Evolutionary conservation across 345 rosid genomes (phyloP), one percentile per base, ranked within the genome.

Genomic region (Psidium friedrichsthalianum): DNA sequence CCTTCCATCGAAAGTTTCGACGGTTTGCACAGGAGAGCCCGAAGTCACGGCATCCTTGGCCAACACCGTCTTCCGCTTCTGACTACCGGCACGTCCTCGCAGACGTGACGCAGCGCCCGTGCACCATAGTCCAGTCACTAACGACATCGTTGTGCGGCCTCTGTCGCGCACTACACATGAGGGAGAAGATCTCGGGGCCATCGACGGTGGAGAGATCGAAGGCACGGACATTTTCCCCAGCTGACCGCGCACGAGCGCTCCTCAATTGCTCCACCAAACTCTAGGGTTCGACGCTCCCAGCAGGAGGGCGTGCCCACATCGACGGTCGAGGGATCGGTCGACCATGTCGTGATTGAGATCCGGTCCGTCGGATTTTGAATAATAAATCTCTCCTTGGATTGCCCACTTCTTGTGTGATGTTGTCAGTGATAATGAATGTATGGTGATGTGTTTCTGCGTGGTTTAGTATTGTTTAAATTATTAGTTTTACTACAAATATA

Each of bases 31-130:
- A 82, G 47, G 86, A 82, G n/a, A 84, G 27, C 86, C 88, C 8
- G 84, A 84, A 53, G 61, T 84, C 40, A 82, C 56, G 0, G 56
- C 78, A 27, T 51, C 82, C 54, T 53, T 87, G 56, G 88, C 86
- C 49, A 44, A 44, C 74, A 27, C 56, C 55, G 76, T 84, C 53
- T 87, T 84, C 74, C 74, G 14, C 53, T 57, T 57, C 80, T 15
- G 86, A 87, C 85, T 56, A 82, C 27, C 49, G 86, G 32, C 84
- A 87, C 64, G 32, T 84, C 11, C 88, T 87, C 15, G 83, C 32
- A 14, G 29, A 84, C 2, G 84, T 87, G 82, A 11, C 84, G n/a
- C n/a, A n/a, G n/a, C 3, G n/a, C 42, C 85, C 86, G 0, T 87
- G 88, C 82, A 57, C 86, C 82, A 61, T 87, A 64, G 42, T 87